These are phyloP conservation scores for Annona cherimola DNA, from an alignment of 164 flowering plant genomes.

Conservation along the genomic window DNA sequence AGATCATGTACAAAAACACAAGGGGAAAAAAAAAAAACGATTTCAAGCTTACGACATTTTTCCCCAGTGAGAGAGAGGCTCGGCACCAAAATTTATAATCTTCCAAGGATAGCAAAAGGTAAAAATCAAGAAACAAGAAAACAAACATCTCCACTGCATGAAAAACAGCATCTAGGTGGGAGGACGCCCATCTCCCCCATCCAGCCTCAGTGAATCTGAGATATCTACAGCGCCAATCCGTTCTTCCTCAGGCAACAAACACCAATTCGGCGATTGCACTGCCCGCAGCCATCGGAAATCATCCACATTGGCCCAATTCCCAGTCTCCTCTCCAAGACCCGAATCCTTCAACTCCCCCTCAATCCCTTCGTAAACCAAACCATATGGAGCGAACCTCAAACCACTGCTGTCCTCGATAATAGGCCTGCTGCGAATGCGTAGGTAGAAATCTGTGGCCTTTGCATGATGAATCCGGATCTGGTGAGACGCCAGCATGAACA, in stretches of 20 bases:
- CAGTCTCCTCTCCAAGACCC: conserved; percentile 66
- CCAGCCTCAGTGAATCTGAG: conserved; percentile 15
- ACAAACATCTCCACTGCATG: too few species aligned
- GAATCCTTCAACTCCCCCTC: conserved; percentile 58
- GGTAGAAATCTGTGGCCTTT: conserved; percentile 59
- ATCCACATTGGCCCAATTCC: conserved; percentile 87
- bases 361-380: conserved; percentile 62
- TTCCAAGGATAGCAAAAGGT: too few species aligned
- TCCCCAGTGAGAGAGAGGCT: too few species aligned
- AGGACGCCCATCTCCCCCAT: conserved; percentile 2
- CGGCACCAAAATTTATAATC: too few species aligned
- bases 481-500: conserved; percentile 81
- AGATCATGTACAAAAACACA: too few species aligned
- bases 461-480: conserved; percentile 84
- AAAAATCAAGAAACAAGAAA: too few species aligned
- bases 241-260: conserved; percentile 65
- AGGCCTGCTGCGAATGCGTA: conserved; percentile 80
- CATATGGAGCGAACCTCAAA: conserved; percentile 81
- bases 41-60: too few species aligned
- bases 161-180: neutral
- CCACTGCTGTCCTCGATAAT: conserved; percentile 69
- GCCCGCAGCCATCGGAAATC: conserved; percentile 89
- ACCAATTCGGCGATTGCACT: conserved; percentile 89
- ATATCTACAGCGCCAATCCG: conserved; percentile 31
- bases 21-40: too few species aligned